Evolutionary conservation across 2,329 filamentous ascomycete genomes (phyloP).

Genomic region (Delphinella strobiligena): DNA sequence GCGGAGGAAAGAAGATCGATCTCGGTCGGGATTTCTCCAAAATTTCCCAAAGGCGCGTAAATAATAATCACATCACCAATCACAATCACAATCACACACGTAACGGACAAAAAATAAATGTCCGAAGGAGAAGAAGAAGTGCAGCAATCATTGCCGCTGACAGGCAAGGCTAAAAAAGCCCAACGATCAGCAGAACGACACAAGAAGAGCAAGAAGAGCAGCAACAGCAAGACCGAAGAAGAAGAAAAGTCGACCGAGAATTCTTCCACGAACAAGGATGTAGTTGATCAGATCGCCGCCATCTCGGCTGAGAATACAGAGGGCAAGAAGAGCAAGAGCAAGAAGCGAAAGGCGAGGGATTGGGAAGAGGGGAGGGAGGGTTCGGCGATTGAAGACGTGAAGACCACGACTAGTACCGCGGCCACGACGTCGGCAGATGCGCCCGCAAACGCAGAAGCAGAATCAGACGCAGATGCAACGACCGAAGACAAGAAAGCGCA

Average conservation of each 20-base stretch:
- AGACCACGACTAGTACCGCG: slow-evolving; percentile 2
- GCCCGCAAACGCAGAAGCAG: slow-evolving; percentile 6
- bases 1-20: background rate
- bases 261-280: slow-evolving; percentile 6
- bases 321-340: slow-evolving; percentile 12
- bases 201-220: slow-evolving; percentile 23
- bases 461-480: slow-evolving; percentile 6
- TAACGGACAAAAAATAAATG: slow-evolving; percentile 9
- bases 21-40: background rate
- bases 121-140: slow-evolving; percentile 18
- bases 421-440: slow-evolving; percentile 4
- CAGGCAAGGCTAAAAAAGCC: slow-evolving; percentile 23
- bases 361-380: slow-evolving; percentile 11
- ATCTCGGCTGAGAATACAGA: slow-evolving; percentile 6
- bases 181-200: slow-evolving; percentile 22
- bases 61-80: background rate
- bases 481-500: slow-evolving; percentile 7
- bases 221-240: slow-evolving; percentile 17
- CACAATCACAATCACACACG: background rate
- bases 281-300: slow-evolving; percentile 8
- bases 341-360: slow-evolving; percentile 13
- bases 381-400: slow-evolving; percentile 10
- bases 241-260: slow-evolving; percentile 14
- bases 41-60: background rate
- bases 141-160: too few species aligned